Evolutionary conservation across 1,139 yeast species (phyloP), one percentile per base, ranked within the genome.

Genomic region (Saccharomycopsis hybrid): DNA sequence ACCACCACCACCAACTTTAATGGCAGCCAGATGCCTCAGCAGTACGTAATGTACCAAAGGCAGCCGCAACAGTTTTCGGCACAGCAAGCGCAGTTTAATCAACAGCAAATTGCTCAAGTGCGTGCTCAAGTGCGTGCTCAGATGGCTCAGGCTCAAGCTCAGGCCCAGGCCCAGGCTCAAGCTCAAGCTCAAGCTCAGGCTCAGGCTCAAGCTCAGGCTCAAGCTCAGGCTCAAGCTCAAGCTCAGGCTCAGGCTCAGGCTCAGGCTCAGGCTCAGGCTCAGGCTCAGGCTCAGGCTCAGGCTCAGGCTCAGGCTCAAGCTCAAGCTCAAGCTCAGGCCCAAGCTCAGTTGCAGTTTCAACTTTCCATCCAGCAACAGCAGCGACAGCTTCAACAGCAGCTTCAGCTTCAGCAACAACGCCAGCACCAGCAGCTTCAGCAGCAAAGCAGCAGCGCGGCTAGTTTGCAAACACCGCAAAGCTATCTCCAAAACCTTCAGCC

Each of bases 241-340:
- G 44, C 24, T 11, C 44, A 47, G 13, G 39, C 18, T 18, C n/a
- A n/a, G n/a, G n/a, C n/a, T n/a, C n/a, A n/a, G n/a, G 31, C 43
- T 7, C 52, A 48, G 31, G 36, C 13, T 5, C 47, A 42, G n/a
- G n/a, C n/a, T 38, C n/a, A n/a, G n/a, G 29, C 43, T 11, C 52
- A 49, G 32, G n/a, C n/a, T n/a, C 47, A 37, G 31, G 46, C 42
- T 3, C 47, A 38, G 13, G 50, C 46, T 11, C 53, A 49, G n/a
- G 46, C 46, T 11, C 9, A 29, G 11, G 8, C 9, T 5, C 43
- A 44, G 30, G 45, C 45, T 4, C 33, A 36, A 32, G 43, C 43
- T 7, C 40, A 44, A 38, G 29, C 11, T 9, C 43, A 35, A 30
- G 9, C 40, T 8, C 40, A 37, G 11, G 40, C 18, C 18, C 18